These are phyloP conservation scores for Pyrus betulifolia DNA, from an alignment of 306 rosid species.

Conservation along the genomic window DNA sequence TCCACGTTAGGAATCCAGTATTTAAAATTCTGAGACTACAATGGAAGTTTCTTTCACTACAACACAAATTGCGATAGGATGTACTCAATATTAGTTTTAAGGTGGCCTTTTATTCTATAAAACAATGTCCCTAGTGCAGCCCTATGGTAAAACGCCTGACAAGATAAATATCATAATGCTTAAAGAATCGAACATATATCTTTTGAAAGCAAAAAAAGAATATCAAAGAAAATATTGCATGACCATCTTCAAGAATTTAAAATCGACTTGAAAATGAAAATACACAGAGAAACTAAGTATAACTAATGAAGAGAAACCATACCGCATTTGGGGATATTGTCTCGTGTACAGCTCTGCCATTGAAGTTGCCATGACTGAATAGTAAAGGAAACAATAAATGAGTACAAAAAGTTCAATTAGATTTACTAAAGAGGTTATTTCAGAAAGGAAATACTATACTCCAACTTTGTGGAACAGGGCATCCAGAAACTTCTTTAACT, in stretches of 20 bases:
- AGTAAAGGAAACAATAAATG: conserved; percentile 7
- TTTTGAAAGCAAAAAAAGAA: neutral
- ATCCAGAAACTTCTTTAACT: conserved; percentile 16
- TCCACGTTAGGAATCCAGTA: neutral
- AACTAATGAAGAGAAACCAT: conserved; percentile 14
- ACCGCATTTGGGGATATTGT: conserved; percentile 44
- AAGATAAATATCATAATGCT: neutral
- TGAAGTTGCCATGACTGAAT: conserved; percentile 49
- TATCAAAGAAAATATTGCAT: neutral
- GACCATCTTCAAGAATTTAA: neutral
- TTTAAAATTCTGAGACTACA: neutral
- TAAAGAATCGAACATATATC: neutral
- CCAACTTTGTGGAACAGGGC: conserved; percentile 23
- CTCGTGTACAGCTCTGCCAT: conserved; percentile 34
- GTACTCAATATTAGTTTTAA: neutral
- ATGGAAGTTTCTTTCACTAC: neutral
- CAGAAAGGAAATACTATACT: conserved; percentile 3
- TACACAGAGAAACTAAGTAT: neutral
- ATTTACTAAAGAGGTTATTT: conserved; percentile 13
- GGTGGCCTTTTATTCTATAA: neutral
- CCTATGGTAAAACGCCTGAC: neutral
- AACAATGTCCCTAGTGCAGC: neutral
- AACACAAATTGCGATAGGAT: neutral
- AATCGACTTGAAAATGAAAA: neutral
- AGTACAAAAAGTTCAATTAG: conserved; percentile 1